Percentiles rank a stretch among this genome's conserved stretches.
Evolutionary conservation across 371 early-diverging fungal genomes (phyloP).

Genomic region (Rhizopus arrhizus): DNA sequence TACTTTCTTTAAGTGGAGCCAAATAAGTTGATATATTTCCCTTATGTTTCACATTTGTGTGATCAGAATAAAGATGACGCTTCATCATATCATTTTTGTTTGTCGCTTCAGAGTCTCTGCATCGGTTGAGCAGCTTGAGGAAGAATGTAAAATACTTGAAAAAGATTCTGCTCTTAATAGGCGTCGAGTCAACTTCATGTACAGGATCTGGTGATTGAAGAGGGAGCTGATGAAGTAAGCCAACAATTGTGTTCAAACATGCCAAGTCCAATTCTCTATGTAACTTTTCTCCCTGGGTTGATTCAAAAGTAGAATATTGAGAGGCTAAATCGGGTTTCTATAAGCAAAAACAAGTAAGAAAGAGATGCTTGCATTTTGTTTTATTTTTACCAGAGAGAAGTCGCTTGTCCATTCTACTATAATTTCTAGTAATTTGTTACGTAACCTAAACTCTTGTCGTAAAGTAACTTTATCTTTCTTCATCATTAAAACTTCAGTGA

Average conservation of each 20-base stretch:
- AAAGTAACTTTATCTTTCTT: conserved; percentile 81
- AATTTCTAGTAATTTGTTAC: conserved; percentile 81
- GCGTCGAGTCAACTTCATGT: conserved; percentile 65
- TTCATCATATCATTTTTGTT: conserved; percentile 14
- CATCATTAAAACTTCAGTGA: conserved; percentile 78
- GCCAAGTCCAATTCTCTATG: conserved; percentile 82
- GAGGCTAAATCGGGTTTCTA: conserved; percentile 43
- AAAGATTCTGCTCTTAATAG: conserved; percentile 78
- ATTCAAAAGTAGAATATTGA: conserved; percentile 43
- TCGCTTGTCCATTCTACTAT: conserved; percentile 90
- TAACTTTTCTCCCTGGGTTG: conserved; percentile 59
- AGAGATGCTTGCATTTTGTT: neutral
- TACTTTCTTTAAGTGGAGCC: conserved; percentile 76
- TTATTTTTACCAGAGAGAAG: conserved; percentile 57
- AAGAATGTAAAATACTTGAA: conserved; percentile 89
- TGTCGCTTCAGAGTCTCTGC: conserved; percentile 66
- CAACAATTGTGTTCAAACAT: conserved; percentile 82
- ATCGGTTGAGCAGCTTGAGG: conserved; percentile 82
- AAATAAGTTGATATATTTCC: conserved; percentile 31
- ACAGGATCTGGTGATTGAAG: conserved; percentile 76
- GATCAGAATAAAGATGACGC: conserved; percentile 17
- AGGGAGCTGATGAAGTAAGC: conserved; percentile 79
- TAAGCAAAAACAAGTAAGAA: neutral
- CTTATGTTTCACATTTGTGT: conserved; percentile 11
- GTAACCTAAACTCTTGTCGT: conserved; percentile 83